These are phyloP conservation scores for Arthrobotrys entomopaga DNA, from an alignment of 2,329 filamentous ascomycete genomes.

Conservation along the genomic window DNA sequence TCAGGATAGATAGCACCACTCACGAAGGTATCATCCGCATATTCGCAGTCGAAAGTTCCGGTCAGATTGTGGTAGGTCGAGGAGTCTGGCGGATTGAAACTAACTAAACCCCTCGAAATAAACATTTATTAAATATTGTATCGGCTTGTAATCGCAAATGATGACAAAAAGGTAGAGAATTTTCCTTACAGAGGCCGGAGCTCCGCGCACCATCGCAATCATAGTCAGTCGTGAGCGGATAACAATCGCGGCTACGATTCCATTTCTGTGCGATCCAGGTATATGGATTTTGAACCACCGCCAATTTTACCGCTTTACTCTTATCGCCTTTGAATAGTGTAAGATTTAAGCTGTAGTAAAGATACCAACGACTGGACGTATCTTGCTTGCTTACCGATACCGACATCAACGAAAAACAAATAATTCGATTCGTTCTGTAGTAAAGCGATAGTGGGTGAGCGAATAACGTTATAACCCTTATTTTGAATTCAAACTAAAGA, in stretches of 20 bases:
- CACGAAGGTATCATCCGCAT: slow-evolving; percentile 25
- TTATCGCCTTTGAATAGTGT: slow-evolving; percentile 8
- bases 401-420: slow-evolving; percentile 29
- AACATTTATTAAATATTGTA: background rate
- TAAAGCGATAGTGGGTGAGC: too few species aligned
- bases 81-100: slow-evolving; percentile 22
- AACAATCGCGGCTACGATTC: slow-evolving; percentile 25
- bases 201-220: background rate
- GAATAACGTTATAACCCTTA: too few species aligned
- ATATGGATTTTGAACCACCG: slow-evolving; percentile 26
- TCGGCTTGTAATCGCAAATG: background rate
- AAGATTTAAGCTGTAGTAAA: too few species aligned
- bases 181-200: slow-evolving; percentile 33
- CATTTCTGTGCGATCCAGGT: slow-evolving; percentile 28
- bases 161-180: too few species aligned
- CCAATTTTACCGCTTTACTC: slow-evolving; percentile 16
- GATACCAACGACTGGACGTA: too few species aligned
- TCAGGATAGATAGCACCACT: background rate
- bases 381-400: slow-evolving; percentile 14
- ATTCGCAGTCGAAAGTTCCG: slow-evolving; percentile 14
- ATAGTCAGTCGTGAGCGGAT: background rate
- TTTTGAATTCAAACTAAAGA: too few species aligned
- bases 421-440: slow-evolving; percentile 12
- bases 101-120: background rate
- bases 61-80: slow-evolving; percentile 21